Evolutionary conservation across 345 rosid genomes (phyloP), one percentile per base, ranked within the genome.

Genomic region (Linum trigynum): DNA sequence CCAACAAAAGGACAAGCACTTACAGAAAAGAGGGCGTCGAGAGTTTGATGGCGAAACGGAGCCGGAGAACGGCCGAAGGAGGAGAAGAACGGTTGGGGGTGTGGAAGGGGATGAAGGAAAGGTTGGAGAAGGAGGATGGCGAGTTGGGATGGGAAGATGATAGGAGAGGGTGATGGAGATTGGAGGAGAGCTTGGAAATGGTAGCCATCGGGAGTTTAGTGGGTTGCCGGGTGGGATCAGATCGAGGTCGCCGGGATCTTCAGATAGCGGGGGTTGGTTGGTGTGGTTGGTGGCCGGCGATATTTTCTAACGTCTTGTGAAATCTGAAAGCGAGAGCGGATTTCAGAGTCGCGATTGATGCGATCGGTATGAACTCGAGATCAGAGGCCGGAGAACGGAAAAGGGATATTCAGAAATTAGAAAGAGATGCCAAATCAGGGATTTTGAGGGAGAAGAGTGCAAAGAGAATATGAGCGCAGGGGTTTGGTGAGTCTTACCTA

Each of bases 151-250:
- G 75, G 62, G 57, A 14, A 37, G 84, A 69, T 2, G 87, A 67
- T 12, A 48, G 53, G 14, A 15, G 11, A 10, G 12, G 53, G 14
- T 48, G 61, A 8, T 37, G 36, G 7, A 37, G 79, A 58, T 64
- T 74, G 3, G 90, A 6, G 17, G 42, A 75, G 59, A 88, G 89
- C 82, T 82, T 89, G 65, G 96, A 89, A 76, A 88, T 77, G 79
- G 96, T 83, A 8, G 96, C 88, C 97, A 92, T 84, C 53, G 43
- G 41, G 68, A 2, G 72, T 57, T 51, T 17, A 37, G 39, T 10
- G n/a, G 58, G 62, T 5, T 60, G 15, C 36, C 1, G 65, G 32
- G 32, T 23, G 32, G 62, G 35, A 9, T 17, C 38, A 57, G 61
- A 57, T 23, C 32, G 32, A 23, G 23, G 66, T 16, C 36, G 61